A percentile compares a stretch with the other conserved stretches of the same genome.
phyloP scores from a whole-genome alignment of 2,329 filamentous ascomycete species.

The Claviceps cyperi region DNA sequence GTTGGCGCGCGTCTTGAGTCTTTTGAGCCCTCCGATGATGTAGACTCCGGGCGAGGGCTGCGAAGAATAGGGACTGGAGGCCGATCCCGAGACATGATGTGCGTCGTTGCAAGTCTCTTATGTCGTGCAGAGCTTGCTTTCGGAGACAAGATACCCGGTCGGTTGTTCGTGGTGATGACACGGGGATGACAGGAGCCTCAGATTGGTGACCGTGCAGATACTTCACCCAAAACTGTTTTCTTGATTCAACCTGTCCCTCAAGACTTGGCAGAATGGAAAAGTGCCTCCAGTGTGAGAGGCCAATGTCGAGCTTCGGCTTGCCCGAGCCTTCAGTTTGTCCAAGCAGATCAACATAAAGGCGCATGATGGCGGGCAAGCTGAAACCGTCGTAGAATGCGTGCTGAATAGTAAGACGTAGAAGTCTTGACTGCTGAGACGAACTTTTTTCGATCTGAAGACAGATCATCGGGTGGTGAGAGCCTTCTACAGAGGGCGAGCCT shows the following conservation, averaged over 20 bases:
- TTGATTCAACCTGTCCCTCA: constrained; percentile 4
- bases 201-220: constrained; percentile 19
- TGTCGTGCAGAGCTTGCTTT: constrained; percentile 29
- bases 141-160: constrained; percentile 24
- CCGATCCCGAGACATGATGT: constrained; percentile 43
- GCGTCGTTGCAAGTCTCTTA: constrained; percentile 15
- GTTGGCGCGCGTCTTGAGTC: constrained; percentile 4
- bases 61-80: constrained; percentile 63
- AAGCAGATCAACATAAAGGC: constrained; percentile 9
- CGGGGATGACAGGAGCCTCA: background rate
- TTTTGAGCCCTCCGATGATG: constrained; percentile 18
- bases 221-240: constrained; percentile 25
- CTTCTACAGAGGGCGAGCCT: background rate
- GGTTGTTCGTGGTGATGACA: background rate
- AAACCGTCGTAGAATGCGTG: constrained; percentile 83
- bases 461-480: constrained; percentile 11
- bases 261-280: constrained; percentile 9
- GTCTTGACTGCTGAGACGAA: constrained; percentile 6
- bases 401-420: constrained; percentile 50
- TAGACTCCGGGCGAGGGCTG: constrained; percentile 44
- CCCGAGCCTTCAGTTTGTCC: background rate
- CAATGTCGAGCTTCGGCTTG: constrained; percentile 5
- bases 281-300: constrained; percentile 14
- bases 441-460: constrained; percentile 9
- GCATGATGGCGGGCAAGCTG: constrained; percentile 52